Evolutionary conservation across 169 alveolate genomes (phyloP).

Genomic region (Perkinsus olseni): DNA sequence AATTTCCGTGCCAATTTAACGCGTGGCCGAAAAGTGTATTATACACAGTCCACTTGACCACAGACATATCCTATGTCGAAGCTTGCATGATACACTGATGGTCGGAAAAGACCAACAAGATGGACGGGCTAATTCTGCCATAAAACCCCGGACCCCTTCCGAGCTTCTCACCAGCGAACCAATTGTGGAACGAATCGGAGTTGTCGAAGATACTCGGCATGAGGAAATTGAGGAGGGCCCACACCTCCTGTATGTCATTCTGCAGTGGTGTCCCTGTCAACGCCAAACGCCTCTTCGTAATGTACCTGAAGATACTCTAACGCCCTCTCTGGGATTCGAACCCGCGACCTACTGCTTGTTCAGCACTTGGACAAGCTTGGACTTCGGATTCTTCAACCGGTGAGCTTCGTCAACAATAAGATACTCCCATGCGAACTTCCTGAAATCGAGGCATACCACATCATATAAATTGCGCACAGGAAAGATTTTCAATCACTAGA

Average conservation of each 20-base stretch:
- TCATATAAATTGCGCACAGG: too few relatives aligned
- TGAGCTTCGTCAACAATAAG: slow-evolving; percentile 91
- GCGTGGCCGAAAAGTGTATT: too few relatives aligned
- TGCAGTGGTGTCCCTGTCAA: slow-evolving; percentile 87
- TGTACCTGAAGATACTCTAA: neutral
- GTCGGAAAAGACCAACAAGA: too few relatives aligned
- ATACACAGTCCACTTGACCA: too few relatives aligned
- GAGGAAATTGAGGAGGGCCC: slow-evolving; percentile 90
- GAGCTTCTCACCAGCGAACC: neutral
- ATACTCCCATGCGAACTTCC: slow-evolving; percentile 81
- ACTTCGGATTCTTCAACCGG: slow-evolving; percentile 82
- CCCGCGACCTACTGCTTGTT: slow-evolving; percentile 37
- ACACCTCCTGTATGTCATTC: slow-evolving; percentile 85
- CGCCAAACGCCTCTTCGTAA: neutral
- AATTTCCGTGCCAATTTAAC: too few relatives aligned
- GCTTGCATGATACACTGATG: too few relatives aligned
- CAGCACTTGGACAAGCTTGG: slow-evolving; percentile 62
- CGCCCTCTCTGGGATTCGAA: slow-evolving; percentile 36
- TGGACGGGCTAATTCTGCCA: too few relatives aligned
- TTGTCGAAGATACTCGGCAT: slow-evolving; percentile 68
- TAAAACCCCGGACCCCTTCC: too few relatives aligned
- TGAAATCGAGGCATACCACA: slow-evolving; percentile 40
- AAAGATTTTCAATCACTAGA: too few relatives aligned
- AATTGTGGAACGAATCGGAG: slow-evolving; percentile 30
- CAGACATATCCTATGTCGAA: too few relatives aligned